Base-by-base conservation (phyloP, 164 flowering plant genomes). In the Vitis labrusca region DNA sequence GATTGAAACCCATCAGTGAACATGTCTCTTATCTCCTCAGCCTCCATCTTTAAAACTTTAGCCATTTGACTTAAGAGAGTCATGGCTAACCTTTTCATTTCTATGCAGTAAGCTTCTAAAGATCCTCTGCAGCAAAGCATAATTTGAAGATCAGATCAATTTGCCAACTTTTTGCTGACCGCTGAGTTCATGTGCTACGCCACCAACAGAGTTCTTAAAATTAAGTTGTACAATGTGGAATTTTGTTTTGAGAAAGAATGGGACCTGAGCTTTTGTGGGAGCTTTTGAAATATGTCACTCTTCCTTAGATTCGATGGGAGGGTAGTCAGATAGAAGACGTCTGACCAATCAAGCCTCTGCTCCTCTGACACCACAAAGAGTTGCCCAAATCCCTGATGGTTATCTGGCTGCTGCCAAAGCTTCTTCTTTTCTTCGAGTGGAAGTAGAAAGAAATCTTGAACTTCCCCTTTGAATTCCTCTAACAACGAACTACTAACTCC, bases 321-420 rank as follows among this genome's bases (percentile, higher is more conserved):
- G 16, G 81, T 78, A 37, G 67, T 76, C 2, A 81, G 64, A 60
- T 64, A 75, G 51, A 81, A 78, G 75, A 75, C 70, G 59, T 81
- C 84, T 0, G 73, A 67, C 84, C 84, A 76, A 59, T 77, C 81
- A 29, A 80, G 79, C 67, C 77, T 77, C 56, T 81, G 81, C 13
- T 75, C 79, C 48, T 82, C 82, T 5, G 85, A 82, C 10, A 75
- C 74, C 30, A 79, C 81, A 73, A 79, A 78, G 11, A 68, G 52
- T 55, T 79, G 81, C 13, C 83, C 85, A 69, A 77, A 82, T 4
- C 85, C 85, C 48, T 82, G 76, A 13, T 61, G 72, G 51, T 80
- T 73, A 37, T 69, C 81, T 53, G 77, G 74, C 16, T 77, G 44
- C 62, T 80, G 83, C 83, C 83, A 77, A 11, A 75, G 61, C 63